Percentiles rank a stretch among this genome's conserved stretches.
These are phyloP conservation scores for Trypanosoma lewisi DNA, from an alignment of 208 protist genomes.

Conservation along the genomic window DNA sequence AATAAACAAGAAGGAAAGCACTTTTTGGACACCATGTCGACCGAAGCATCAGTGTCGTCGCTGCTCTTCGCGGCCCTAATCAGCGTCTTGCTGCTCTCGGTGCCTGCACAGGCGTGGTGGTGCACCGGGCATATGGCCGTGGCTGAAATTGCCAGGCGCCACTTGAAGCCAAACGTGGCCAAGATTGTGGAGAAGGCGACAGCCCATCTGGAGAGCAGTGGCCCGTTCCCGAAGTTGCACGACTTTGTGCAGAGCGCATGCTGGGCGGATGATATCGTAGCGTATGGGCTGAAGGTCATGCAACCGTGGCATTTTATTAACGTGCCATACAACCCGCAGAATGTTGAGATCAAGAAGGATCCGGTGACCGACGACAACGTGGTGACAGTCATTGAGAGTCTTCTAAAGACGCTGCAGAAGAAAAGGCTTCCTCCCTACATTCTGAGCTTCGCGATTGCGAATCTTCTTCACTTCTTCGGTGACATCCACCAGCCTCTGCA, in stretches of 20 bases:
- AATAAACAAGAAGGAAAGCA: slow-evolving; percentile 47
- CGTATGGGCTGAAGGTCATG: slow-evolving; percentile 60
- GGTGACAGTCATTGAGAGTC: slow-evolving; percentile 21
- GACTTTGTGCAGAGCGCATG: slow-evolving; percentile 72
- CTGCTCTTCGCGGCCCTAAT: slow-evolving; percentile 16
- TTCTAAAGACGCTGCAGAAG: slow-evolving; percentile 28
- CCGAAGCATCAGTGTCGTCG: not conserved
- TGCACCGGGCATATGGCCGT: slow-evolving; percentile 86
- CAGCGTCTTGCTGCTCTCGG: slow-evolving; percentile 16
- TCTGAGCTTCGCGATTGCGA: slow-evolving; percentile 62
- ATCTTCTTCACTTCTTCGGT: slow-evolving; percentile 80
- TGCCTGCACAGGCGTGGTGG: slow-evolving; percentile 46
- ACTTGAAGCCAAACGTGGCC: slow-evolving; percentile 35
- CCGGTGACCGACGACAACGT: slow-evolving; percentile 32
- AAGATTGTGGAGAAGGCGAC: slow-evolving; percentile 33
- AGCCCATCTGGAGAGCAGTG: slow-evolving; percentile 35
- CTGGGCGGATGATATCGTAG: slow-evolving; percentile 83
- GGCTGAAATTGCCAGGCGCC: slow-evolving; percentile 69
- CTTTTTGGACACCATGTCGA: not conserved
- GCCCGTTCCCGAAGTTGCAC: slow-evolving; percentile 54
- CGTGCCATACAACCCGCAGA: slow-evolving; percentile 56
- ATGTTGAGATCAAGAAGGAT: slow-evolving; percentile 31
- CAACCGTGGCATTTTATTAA: slow-evolving; percentile 75
- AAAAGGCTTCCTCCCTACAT: slow-evolving; percentile 28
- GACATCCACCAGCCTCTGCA: slow-evolving; percentile 89